phyloP scores from a whole-genome alignment of 2,329 filamentous ascomycete genomes.

The Pseudogymnoascus sp. region DNA sequence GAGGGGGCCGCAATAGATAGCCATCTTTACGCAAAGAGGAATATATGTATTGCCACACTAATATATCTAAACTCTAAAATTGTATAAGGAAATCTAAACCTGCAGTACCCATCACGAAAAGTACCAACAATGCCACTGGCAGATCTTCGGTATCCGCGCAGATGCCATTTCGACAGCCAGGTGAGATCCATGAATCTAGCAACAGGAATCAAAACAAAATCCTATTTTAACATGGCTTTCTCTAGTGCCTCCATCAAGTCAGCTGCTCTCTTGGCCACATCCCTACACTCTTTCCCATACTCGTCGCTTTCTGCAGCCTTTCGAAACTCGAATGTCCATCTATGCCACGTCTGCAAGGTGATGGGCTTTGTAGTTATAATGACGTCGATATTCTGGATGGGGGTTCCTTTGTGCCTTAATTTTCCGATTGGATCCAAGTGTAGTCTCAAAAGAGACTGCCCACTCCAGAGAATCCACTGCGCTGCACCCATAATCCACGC shows the following conservation, averaged over 20 bases:
- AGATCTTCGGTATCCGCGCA: too few relatives aligned
- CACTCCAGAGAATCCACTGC: neutral
- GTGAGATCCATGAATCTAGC: neutral
- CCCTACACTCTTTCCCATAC: neutral
- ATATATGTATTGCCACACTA: neutral
- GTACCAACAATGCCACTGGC: too few relatives aligned
- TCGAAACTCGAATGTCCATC: neutral
- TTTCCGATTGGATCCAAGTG: neutral
- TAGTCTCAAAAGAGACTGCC: neutral
- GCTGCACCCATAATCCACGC: neutral
- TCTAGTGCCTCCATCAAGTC: conserved; percentile 3
- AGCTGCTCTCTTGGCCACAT: neutral
- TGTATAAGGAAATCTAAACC: too few relatives aligned
- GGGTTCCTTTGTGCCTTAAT: neutral
- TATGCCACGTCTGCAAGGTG: neutral
- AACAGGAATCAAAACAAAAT: neutral
- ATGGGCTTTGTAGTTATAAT: neutral
- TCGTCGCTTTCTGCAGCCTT: neutral
- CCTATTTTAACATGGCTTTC: neutral
- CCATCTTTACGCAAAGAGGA: neutral
- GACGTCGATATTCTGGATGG: neutral
- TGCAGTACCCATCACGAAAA: too few relatives aligned
- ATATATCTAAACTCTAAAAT: neutral
- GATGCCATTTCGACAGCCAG: too few relatives aligned
- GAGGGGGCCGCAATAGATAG: neutral